A percentile compares a stretch with the other conserved stretches of the same genome.
Conservation (phyloP, 2,329 filamentous ascomycete species). For the Emericellopsis cladophorae region DNA sequence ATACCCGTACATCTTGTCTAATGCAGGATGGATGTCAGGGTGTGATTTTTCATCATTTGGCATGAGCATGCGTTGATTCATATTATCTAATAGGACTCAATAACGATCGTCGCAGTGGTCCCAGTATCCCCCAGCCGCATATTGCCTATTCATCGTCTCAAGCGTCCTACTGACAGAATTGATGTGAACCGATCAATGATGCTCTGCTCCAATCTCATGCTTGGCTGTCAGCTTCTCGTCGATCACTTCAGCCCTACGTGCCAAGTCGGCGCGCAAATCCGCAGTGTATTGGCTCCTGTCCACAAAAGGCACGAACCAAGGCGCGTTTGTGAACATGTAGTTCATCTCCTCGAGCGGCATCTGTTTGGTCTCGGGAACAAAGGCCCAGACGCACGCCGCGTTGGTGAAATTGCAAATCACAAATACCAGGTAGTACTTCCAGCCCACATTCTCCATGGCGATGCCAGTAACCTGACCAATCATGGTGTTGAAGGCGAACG, state of each 20-base stretch:
- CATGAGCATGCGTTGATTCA: too few relatives aligned
- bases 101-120: too few relatives aligned
- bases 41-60: too few relatives aligned
- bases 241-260: conserved; percentile 35
- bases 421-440: conserved; percentile 33
- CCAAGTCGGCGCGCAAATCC: conserved; percentile 31
- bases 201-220: too few relatives aligned
- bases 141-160: too few relatives aligned
- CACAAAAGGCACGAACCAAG: conserved; percentile 45
- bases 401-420: conserved; percentile 16
- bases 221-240: too few relatives aligned
- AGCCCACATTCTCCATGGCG: conserved; percentile 27
- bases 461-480: conserved; percentile 53
- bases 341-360: conserved; percentile 57
- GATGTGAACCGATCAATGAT: too few relatives aligned
- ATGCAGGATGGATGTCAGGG: too few relatives aligned
- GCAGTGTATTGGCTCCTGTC: conserved; percentile 24
- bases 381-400: conserved; percentile 40
- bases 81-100: too few relatives aligned
- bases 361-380: conserved; percentile 53
- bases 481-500: conserved; percentile 67
- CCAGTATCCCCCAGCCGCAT: too few relatives aligned
- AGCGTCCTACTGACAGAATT: too few relatives aligned
- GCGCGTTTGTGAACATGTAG: conserved; percentile 48
- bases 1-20: too few relatives aligned